phyloP scores from a whole-genome alignment of 2,329 filamentous ascomycete genomes.

The Neurospora crassa region DNA sequence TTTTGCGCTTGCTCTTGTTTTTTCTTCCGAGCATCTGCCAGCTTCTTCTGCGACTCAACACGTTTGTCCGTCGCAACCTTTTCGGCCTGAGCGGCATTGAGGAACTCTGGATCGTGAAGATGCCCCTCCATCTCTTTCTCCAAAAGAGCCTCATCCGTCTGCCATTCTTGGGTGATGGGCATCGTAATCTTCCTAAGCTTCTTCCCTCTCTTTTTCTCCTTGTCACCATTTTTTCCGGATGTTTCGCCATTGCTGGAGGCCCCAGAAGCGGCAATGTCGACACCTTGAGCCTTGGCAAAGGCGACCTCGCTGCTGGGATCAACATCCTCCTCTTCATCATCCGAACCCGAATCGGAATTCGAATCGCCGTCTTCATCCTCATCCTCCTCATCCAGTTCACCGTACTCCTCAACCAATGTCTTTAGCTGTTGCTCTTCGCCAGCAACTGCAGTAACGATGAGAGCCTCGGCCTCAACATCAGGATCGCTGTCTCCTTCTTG shows the following conservation, averaged over 20 bases:
- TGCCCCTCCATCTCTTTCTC: slow-evolving; percentile 63
- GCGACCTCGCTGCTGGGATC: slow-evolving; percentile 20
- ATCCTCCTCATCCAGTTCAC: slow-evolving; percentile 19
- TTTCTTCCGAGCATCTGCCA: slow-evolving; percentile 7
- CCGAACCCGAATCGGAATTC: slow-evolving; percentile 7
- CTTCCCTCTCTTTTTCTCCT: slow-evolving; percentile 7
- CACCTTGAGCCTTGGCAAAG: slow-evolving; percentile 19
- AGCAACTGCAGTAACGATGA: slow-evolving; percentile 9
- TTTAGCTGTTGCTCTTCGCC: slow-evolving; percentile 15
- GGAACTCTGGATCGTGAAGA: slow-evolving; percentile 51
- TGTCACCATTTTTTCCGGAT: slow-evolving; percentile 4
- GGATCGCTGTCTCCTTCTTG: slow-evolving; percentile 9
- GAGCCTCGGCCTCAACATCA: slow-evolving; percentile 21
- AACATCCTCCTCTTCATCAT: slow-evolving; percentile 5
- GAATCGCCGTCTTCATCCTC: slow-evolving; percentile 6
- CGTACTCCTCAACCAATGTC: slow-evolving; percentile 34
- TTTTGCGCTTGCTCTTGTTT: slow-evolving; percentile 4
- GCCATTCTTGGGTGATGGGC: slow-evolving; percentile 54
- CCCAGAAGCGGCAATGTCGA: slow-evolving; percentile 14
- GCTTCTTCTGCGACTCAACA: background rate
- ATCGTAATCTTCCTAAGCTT: slow-evolving; percentile 30
- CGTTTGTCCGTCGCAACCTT: background rate
- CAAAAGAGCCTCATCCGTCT: slow-evolving; percentile 52
- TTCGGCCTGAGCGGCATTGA: slow-evolving; percentile 15
- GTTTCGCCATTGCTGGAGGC: slow-evolving; percentile 10